Evolutionary conservation across 345 rosid species (phyloP).

Genomic region (Pugionium cornutum): DNA sequence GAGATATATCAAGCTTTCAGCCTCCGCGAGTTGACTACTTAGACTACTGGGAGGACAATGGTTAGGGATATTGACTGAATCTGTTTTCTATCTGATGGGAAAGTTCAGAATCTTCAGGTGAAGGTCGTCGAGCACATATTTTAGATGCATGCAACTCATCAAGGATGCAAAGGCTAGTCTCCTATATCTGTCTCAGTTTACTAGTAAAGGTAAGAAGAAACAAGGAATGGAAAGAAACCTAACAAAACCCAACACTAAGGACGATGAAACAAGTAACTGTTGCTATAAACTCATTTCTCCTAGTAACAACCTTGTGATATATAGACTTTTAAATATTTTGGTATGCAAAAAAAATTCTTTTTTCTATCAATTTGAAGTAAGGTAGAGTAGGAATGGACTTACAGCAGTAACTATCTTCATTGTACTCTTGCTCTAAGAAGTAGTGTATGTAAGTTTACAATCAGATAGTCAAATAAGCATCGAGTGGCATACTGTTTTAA

Average conservation of each 20-base stretch:
- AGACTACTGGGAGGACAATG: slow-evolving; percentile 57
- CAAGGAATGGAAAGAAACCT: slow-evolving; percentile 8
- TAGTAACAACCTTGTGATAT: slow-evolving; percentile 15
- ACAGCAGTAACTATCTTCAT: slow-evolving; percentile 9
- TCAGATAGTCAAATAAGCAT: neutral
- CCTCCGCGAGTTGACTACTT: slow-evolving; percentile 51
- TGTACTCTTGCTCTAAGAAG: slow-evolving; percentile 4
- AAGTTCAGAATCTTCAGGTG: slow-evolving; percentile 7
- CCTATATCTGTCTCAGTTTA: neutral
- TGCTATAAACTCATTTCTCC: slow-evolving; percentile 13
- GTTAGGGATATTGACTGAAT: slow-evolving; percentile 19
- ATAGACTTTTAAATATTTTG: neutral
- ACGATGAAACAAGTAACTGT: slow-evolving; percentile 9
- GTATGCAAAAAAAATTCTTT: neutral
- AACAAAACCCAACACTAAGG: slow-evolving; percentile 2
- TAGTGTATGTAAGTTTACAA: neutral
- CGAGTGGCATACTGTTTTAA: neutral
- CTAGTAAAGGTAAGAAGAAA: slow-evolving; percentile 16
- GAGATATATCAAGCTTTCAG: slow-evolving; percentile 56
- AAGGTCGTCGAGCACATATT: slow-evolving; percentile 18
- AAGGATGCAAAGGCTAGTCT: slow-evolving; percentile 15
- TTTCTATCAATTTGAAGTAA: neutral
- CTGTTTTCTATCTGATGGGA: slow-evolving; percentile 20
- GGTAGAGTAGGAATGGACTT: slow-evolving; percentile 22
- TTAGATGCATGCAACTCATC: slow-evolving; percentile 7